phyloP scores from a whole-genome alignment of 139 green algal genomes.

The Trebouxia sp. region DNA sequence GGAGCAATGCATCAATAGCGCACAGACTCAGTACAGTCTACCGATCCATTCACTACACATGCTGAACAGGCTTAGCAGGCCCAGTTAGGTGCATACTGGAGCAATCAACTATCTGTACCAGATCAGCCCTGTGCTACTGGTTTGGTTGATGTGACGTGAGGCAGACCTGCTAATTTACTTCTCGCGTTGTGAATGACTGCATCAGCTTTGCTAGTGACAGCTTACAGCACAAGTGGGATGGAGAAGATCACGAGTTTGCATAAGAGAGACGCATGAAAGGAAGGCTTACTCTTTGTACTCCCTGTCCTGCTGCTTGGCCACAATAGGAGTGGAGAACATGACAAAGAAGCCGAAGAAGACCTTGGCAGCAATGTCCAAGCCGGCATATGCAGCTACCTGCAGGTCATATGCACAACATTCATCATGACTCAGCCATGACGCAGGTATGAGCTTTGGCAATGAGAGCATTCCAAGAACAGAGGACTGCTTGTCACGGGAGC shows the following conservation, averaged over 20 bases:
- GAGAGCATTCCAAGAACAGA: neutral
- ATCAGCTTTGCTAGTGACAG: too few species aligned
- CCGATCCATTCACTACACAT: too few species aligned
- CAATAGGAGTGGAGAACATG: neutral
- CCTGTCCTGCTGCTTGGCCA: neutral
- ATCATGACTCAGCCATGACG: neutral
- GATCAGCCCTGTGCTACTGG: too few species aligned
- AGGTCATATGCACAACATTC: neutral
- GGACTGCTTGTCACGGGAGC: neutral
- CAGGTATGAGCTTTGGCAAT: neutral
- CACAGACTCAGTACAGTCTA: too few species aligned
- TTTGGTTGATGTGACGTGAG: neutral
- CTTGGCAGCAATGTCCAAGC: conserved; percentile 34
- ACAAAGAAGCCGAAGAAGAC: conserved; percentile 31
- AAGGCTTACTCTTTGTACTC: conserved; percentile 29
- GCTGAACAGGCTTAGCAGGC: too few species aligned
- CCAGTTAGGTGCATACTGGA: too few species aligned
- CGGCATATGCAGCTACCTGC: conserved; percentile 30
- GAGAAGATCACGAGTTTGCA: neutral
- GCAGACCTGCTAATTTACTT: too few species aligned
- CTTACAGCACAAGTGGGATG: too few species aligned
- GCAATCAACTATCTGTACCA: too few species aligned
- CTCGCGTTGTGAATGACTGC: too few species aligned
- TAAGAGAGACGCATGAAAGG: neutral
- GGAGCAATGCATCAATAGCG: too few species aligned